These are phyloP conservation scores for Elsinoe perseae DNA, from an alignment of 2,329 filamentous ascomycete species.

Conservation along the genomic window DNA sequence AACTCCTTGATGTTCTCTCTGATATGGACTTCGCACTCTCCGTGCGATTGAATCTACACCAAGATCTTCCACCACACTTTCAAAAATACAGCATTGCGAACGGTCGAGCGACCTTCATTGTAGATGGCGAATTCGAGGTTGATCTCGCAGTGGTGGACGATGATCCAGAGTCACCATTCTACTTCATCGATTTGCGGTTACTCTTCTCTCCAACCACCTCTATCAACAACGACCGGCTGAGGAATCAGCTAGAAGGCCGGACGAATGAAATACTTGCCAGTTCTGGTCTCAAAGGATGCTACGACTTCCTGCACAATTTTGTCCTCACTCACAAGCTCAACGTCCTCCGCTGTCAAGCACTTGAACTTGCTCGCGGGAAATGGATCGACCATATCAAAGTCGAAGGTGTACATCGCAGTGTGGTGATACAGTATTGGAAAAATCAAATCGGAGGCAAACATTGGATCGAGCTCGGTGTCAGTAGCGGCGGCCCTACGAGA, in stretches of 20 bases:
- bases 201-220: constrained; percentile 62
- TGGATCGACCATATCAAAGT: constrained; percentile 75
- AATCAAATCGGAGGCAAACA: constrained; percentile 64
- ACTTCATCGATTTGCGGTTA: constrained; percentile 88
- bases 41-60: constrained; percentile 75
- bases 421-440: constrained; percentile 89
- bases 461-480: constrained; percentile 83
- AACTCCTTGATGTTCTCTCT: constrained; percentile 66
- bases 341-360: constrained; percentile 69
- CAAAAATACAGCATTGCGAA: constrained; percentile 68
- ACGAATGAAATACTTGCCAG: constrained; percentile 63
- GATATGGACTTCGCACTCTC: constrained; percentile 78
- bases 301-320: constrained; percentile 78
- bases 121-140: constrained; percentile 80
- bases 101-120: constrained; percentile 82
- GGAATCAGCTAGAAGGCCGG: constrained; percentile 58
- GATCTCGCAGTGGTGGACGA: constrained; percentile 88
- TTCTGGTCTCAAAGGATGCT: constrained; percentile 71
- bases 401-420: constrained; percentile 69
- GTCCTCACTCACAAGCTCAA: constrained; percentile 85
- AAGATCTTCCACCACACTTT: constrained; percentile 72
- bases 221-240: constrained; percentile 54
- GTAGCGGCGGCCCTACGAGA: constrained; percentile 48
- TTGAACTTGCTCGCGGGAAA: constrained; percentile 57
- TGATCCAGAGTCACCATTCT: constrained; percentile 74